These are phyloP conservation scores for Sporothrix euskadiensis DNA, from an alignment of 2,329 filamentous ascomycete species.

Conservation along the genomic window DNA sequence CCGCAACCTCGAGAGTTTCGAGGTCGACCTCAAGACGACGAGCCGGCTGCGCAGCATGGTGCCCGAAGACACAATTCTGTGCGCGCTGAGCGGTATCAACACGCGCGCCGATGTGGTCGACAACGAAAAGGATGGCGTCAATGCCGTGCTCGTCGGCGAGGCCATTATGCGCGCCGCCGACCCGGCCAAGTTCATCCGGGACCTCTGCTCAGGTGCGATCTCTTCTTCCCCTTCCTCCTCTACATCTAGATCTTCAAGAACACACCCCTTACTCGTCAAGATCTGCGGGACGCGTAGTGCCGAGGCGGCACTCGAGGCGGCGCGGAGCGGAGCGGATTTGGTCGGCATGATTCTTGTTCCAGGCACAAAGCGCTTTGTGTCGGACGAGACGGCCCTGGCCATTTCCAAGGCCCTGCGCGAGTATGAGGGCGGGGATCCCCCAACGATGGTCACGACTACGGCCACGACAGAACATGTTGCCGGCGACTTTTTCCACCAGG, in stretches of 20 bases:
- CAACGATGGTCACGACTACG: conserved; percentile 19
- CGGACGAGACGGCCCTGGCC: conserved; percentile 71
- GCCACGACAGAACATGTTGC: conserved; percentile 35
- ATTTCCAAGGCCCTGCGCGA: conserved; percentile 79
- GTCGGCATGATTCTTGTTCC: conserved; percentile 91
- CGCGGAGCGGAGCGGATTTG: conserved; percentile 85
- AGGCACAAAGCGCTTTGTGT: conserved; percentile 76
- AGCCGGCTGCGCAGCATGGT: conserved; percentile 85
- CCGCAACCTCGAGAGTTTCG: conserved; percentile 91
- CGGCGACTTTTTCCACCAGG: conserved; percentile 66
- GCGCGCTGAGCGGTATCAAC: conserved; percentile 91
- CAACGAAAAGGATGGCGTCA: conserved; percentile 86
- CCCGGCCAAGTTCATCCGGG: conserved; percentile 76
- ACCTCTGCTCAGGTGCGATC: conserved; percentile 68
- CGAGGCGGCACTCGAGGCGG: conserved; percentile 76
- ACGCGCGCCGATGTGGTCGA: conserved; percentile 83
- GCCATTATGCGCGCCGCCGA: conserved; percentile 90
- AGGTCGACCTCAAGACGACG: conserved; percentile 92
- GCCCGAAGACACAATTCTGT: conserved; percentile 81
- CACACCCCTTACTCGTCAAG: conserved; percentile 71
- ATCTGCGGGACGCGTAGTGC: conserved; percentile 88
- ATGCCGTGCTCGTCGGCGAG: conserved; percentile 91
- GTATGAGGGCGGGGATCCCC: conserved; percentile 1
- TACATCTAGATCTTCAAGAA: conserved; percentile 34
- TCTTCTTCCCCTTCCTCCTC: neutral